Evolutionary conservation across 306 rosid species (phyloP).

Genomic region (Castanea sativa): DNA sequence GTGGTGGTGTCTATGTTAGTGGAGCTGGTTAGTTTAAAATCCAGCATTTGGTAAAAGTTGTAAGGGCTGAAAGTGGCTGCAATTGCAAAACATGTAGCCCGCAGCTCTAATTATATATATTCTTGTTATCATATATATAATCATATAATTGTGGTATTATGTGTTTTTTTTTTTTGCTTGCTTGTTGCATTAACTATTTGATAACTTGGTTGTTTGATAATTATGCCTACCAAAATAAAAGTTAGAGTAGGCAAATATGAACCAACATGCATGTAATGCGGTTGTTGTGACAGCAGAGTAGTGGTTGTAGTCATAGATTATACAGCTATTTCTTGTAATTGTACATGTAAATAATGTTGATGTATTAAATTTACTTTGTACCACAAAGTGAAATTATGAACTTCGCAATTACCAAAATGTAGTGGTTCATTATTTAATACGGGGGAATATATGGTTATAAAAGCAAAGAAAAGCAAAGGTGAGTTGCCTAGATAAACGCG

Average conservation of each 20-base stretch:
- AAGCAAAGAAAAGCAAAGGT: no score
- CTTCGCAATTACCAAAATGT: no score
- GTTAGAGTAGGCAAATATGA: not conserved
- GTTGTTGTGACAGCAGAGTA: no score
- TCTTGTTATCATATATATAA: not conserved
- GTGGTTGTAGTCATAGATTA: no score
- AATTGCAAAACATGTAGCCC: slow-evolving; percentile 61
- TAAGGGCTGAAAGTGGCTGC: slow-evolving; percentile 77
- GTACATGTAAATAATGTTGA: no score
- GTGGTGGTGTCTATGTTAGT: slow-evolving; percentile 14
- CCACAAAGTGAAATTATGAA: no score
- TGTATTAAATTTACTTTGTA: no score
- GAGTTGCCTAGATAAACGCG: no score
- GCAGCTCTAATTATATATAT: slow-evolving; percentile 39
- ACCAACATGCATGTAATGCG: no score
- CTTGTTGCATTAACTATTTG: not conserved
- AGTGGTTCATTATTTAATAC: no score
- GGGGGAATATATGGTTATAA: no score
- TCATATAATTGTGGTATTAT: not conserved
- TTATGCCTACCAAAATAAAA: not conserved
- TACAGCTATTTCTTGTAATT: no score
- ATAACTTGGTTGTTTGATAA: not conserved
- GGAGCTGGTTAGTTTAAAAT: slow-evolving; percentile 22
- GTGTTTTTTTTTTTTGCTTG: not conserved
- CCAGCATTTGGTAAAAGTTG: slow-evolving; percentile 22